phyloP scores from a whole-genome alignment of 352 stramenopile genomes.

The Phytophthora brassicae region DNA sequence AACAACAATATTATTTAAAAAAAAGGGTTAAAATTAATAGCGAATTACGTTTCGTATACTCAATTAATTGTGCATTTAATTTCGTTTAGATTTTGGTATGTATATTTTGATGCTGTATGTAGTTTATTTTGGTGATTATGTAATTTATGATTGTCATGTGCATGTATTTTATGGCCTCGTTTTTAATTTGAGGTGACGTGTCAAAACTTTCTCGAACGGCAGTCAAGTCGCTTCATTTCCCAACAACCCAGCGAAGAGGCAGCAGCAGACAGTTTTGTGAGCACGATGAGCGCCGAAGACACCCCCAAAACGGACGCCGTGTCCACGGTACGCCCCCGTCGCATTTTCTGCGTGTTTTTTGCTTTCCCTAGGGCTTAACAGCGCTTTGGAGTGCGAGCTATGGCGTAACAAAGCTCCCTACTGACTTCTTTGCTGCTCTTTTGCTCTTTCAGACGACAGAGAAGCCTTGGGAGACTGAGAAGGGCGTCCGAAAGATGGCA shows the following conservation, averaged over 20 bases:
- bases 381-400: conserved; percentile 11
- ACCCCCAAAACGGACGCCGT: conserved; percentile 20
- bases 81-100: no score
- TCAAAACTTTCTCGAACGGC: background rate
- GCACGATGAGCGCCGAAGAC: conserved; percentile 30
- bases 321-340: conserved; percentile 24
- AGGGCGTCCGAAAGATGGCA: conserved; percentile 79
- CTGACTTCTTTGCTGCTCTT: conserved; percentile 12
- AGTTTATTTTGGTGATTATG: no score
- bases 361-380: background rate
- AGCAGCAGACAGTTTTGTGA: conserved; percentile 4
- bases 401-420: background rate
- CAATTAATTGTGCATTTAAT: no score
- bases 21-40: background rate
- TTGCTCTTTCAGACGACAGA: conserved; percentile 35
- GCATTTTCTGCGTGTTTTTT: background rate
- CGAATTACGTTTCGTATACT: background rate
- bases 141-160: no score
- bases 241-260: conserved; percentile 28
- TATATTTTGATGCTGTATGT: no score
- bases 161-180: no score
- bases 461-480: conserved; percentile 74
- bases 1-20: background rate
- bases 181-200: conserved; percentile 9
- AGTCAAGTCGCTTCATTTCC: conserved; percentile 22